Conservation (phyloP, 352 stramenopile species). For the Thraustotheca clavata region DNA sequence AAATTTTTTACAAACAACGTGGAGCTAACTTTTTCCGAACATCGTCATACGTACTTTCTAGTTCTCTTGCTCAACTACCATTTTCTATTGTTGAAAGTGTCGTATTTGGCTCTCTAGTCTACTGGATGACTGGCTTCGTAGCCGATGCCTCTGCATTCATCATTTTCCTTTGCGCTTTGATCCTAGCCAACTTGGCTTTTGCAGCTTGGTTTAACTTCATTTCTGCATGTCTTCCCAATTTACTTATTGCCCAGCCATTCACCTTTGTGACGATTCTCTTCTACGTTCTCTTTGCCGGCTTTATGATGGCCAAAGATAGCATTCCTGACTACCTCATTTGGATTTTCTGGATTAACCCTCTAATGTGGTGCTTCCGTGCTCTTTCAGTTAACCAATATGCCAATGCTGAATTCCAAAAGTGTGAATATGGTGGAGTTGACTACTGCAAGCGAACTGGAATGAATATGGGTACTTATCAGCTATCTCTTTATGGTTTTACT, state of each 20-base stretch:
- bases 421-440: constrained; percentile 29
- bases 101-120: constrained; percentile 80
- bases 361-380: constrained; percentile 43
- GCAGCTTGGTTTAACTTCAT: constrained; percentile 52
- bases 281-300: constrained; percentile 52
- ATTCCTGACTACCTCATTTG: constrained; percentile 53
- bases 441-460: constrained; percentile 32
- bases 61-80: constrained; percentile 39
- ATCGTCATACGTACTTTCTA: constrained; percentile 64
- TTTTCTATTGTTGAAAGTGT: constrained; percentile 62
- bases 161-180: constrained; percentile 54
- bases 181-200: constrained; percentile 64
- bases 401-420: constrained; percentile 26
- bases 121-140: constrained; percentile 84
- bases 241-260: constrained; percentile 41
- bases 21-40: constrained; percentile 84
- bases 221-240: constrained; percentile 28
- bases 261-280: constrained; percentile 34
- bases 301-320: constrained; percentile 40
- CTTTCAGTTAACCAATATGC: constrained; percentile 28
- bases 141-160: constrained; percentile 32
- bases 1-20: constrained; percentile 85
- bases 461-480: constrained; percentile 40
- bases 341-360: constrained; percentile 66
- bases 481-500: constrained; percentile 38